Percentiles rank a stretch among this genome's conserved stretches.
These are phyloP conservation scores for Pogostemon cablin DNA, from an alignment of 257 asterid species.

Conservation along the genomic window DNA sequence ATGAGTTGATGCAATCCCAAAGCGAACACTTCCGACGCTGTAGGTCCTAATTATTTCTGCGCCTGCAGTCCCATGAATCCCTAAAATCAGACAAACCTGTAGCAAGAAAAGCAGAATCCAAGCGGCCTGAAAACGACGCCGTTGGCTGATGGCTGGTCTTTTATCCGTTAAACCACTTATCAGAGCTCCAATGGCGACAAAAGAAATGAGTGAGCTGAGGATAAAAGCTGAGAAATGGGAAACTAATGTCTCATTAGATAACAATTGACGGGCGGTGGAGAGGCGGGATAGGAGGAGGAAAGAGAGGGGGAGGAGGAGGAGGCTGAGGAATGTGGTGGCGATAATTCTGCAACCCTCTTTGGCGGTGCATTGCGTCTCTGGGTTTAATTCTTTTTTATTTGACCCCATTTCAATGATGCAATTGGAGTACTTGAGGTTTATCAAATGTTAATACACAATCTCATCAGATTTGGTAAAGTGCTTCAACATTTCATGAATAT, in stretches of 20 bases:
- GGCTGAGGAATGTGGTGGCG: slow-evolving; percentile 59
- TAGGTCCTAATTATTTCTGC: slow-evolving; percentile 36
- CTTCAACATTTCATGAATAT: too few relatives aligned
- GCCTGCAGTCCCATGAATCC: slow-evolving; percentile 51
- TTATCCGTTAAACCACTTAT: slow-evolving; percentile 29
- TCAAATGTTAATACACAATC: too few relatives aligned
- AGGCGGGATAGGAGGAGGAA: slow-evolving; percentile 63
- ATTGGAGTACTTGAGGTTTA: background rate
- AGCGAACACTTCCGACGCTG: slow-evolving; percentile 37
- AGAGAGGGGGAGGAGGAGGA: slow-evolving; percentile 67
- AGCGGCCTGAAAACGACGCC: slow-evolving; percentile 28
- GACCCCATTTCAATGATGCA: slow-evolving; percentile 23
- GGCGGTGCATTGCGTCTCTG: slow-evolving; percentile 18
- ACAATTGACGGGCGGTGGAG: slow-evolving; percentile 49
- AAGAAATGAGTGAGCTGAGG: slow-evolving; percentile 41
- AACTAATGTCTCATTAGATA: slow-evolving; percentile 19
- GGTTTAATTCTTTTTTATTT: background rate
- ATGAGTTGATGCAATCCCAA: slow-evolving; percentile 68
- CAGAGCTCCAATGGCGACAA: slow-evolving; percentile 41
- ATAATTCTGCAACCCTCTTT: slow-evolving; percentile 44
- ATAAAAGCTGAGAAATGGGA: slow-evolving; percentile 30
- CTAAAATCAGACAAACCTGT: slow-evolving; percentile 50
- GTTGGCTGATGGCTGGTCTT: slow-evolving; percentile 3
- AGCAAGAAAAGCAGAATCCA: slow-evolving; percentile 50
- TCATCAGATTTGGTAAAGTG: too few relatives aligned